A percentile compares a stretch with the other conserved stretches of the same genome.
phyloP scores from a whole-genome alignment of 2,329 filamentous ascomycete genomes.

The Coniella lustricola region DNA sequence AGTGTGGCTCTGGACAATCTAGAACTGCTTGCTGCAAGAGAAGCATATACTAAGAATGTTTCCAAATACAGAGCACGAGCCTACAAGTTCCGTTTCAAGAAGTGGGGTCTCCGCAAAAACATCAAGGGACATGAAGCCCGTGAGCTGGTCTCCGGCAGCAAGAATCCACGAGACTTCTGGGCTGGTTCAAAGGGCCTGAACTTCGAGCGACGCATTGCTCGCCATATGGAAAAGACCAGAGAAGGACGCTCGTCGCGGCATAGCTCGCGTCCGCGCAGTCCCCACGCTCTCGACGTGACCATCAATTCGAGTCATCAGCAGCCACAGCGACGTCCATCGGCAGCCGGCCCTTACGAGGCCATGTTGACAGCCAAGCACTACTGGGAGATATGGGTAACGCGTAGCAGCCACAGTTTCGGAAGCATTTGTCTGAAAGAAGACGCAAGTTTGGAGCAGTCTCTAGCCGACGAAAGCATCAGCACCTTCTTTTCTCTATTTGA shows the following conservation, averaged over 20 bases:
- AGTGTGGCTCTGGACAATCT: too few relatives aligned
- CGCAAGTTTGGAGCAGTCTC: not conserved
- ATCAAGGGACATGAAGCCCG: constrained; percentile 3
- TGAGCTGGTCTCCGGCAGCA: not conserved
- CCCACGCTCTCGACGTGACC: not conserved
- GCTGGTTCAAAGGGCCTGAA: not conserved
- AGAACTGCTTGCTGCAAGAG: too few relatives aligned
- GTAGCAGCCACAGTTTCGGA: not conserved
- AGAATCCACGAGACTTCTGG: not conserved
- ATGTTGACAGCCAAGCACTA: not conserved
- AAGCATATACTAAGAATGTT: not conserved
- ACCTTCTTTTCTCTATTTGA: not conserved
- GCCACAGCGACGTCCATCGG: not conserved
- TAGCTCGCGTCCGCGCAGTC: not conserved
- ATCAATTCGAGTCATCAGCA: not conserved
- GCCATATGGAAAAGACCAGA: not conserved
- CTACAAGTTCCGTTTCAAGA: constrained; percentile 2
- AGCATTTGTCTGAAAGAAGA: not conserved
- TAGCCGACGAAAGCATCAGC: not conserved
- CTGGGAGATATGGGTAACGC: not conserved
- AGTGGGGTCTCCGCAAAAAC: not conserved
- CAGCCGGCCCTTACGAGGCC: not conserved
- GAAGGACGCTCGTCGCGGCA: not conserved
- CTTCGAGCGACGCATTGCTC: not conserved
- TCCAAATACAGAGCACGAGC: not conserved